Evolutionary conservation across 176 grass and related monocot species (phyloP), one percentile per base, ranked within the genome.

Genomic region (Cymbopogon citratus): DNA sequence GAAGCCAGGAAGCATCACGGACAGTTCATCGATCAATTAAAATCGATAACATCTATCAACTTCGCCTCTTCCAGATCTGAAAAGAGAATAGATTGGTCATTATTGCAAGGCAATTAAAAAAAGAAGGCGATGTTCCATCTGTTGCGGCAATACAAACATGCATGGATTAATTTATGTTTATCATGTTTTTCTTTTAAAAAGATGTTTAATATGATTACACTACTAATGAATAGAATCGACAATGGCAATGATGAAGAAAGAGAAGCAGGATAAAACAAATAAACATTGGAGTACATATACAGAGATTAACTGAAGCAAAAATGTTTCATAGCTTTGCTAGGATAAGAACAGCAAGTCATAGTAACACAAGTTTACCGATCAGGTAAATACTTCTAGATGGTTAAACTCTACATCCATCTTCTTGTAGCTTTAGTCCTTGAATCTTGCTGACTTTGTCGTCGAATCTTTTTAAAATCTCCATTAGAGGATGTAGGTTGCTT

Each of bases 401-500:
- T n/a, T 54, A 66, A 45, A 82, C 6, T 46, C 78, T 89, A 89
- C 71, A 85, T 33, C 92, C 92, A 97, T 89, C 92, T 92, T 86
- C 41, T 94, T 59, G 66, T 54, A 82, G 31, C 59, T 71, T 80
- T 84, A 73, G 57, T 85, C 76, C 78, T 92, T 56, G 83, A 73
- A 41, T 88, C 85, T 43, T 87, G 83, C 12, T 68, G 56, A 77
- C 68, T 79, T 63, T 73, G 71, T 46, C 85, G 45, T 89, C 85
- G 87, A 69, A 27, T 91, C 83, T 52, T 92, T 87, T 97, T 97
- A 71, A 86, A 94, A 78, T 90, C 87, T 68, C 64, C 88, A 82
- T 48, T 89, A 31, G 70, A 87, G 54, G 88, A 77, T 41, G 71
- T 28, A 43, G 43, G 52, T 8, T 89, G 81, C 79, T 84, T 91